phyloP scores from a whole-genome alignment of 306 rosid genomes.

The Casuarina equisetifolia region DNA sequence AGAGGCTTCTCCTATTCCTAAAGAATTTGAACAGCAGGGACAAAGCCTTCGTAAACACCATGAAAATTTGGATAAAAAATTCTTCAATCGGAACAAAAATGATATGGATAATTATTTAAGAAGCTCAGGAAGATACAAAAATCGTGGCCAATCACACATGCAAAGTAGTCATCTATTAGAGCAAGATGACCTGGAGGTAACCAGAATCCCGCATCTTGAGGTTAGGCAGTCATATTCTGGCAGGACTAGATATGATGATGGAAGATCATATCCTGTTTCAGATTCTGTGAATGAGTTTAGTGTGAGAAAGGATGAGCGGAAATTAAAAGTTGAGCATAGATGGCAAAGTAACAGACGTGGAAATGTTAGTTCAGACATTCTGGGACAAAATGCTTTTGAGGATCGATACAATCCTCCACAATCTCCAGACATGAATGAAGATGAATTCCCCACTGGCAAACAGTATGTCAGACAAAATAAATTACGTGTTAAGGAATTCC shows the following conservation, averaged over 20 bases:
- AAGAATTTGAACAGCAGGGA: constrained; percentile 37
- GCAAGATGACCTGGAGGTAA: constrained; percentile 34
- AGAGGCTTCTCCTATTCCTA: constrained; percentile 30
- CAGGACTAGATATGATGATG: constrained; percentile 23
- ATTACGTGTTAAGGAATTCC: constrained; percentile 18
- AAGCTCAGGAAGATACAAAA: constrained; percentile 53
- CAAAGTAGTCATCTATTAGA: constrained; percentile 34
- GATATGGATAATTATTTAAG: constrained; percentile 39
- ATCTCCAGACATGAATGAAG: constrained; percentile 39
- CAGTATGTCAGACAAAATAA: constrained; percentile 33
- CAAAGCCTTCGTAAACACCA: constrained; percentile 32
- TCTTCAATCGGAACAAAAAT: constrained; percentile 27
- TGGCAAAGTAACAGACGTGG: constrained; percentile 33
- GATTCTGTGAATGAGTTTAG: constrained; percentile 21
- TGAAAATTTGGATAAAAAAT: constrained; percentile 32
- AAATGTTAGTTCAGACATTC: constrained; percentile 41
- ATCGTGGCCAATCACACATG: constrained; percentile 39
- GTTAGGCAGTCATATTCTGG: constrained; percentile 26
- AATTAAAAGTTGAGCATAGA: constrained; percentile 40
- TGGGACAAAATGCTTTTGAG: constrained; percentile 35
- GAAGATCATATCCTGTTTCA: constrained; percentile 32
- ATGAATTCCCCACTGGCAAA: constrained; percentile 35
- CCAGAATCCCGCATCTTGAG: constrained; percentile 28
- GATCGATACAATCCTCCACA: constrained; percentile 77
- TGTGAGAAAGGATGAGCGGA: constrained; percentile 32